These are phyloP conservation scores for Sporisorium exsertum DNA, from an alignment of 1,284 basidiomycete species.

Conservation along the genomic window DNA sequence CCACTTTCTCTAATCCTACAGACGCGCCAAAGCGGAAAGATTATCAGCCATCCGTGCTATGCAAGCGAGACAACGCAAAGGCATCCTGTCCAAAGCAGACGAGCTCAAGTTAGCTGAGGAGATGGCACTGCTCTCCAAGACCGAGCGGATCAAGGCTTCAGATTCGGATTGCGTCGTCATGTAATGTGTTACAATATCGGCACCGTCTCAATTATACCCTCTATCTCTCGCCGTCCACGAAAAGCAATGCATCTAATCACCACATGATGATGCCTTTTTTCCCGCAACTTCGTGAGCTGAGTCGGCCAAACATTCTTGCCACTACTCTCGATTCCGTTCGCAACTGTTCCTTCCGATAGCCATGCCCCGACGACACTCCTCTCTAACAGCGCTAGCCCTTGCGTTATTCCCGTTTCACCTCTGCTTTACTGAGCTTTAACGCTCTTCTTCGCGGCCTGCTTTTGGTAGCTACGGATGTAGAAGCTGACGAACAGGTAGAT, in stretches of 20 bases:
- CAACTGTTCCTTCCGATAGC: no score
- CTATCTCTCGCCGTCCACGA: neutral
- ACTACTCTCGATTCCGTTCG: no score
- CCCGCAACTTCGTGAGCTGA: no score
- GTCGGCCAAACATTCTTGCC: no score
- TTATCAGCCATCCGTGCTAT: constrained; percentile 54
- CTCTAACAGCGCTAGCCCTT: no score
- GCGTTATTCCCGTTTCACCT: no score
- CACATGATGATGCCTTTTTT: no score
- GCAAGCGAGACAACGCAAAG: constrained; percentile 55
- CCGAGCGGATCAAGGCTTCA: constrained; percentile 29
- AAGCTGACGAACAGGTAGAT: constrained; percentile 62
- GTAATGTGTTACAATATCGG: neutral
- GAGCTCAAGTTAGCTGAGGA: constrained; percentile 57
- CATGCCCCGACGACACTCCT: no score
- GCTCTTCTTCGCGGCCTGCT: constrained; percentile 34
- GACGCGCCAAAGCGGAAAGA: constrained; percentile 57
- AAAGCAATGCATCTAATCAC: neutral
- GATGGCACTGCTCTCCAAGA: constrained; percentile 48
- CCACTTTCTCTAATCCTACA: constrained; percentile 10
- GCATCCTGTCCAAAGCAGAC: constrained; percentile 53
- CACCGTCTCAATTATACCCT: constrained; percentile 6
- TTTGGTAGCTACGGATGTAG: constrained; percentile 56
- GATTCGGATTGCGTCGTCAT: constrained; percentile 49
- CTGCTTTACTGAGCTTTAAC: constrained; percentile 43